Evolutionary conservation across 1,139 yeast species (phyloP), one percentile per base, ranked within the genome.

Genomic region (Scheffersomyces quercinus): DNA sequence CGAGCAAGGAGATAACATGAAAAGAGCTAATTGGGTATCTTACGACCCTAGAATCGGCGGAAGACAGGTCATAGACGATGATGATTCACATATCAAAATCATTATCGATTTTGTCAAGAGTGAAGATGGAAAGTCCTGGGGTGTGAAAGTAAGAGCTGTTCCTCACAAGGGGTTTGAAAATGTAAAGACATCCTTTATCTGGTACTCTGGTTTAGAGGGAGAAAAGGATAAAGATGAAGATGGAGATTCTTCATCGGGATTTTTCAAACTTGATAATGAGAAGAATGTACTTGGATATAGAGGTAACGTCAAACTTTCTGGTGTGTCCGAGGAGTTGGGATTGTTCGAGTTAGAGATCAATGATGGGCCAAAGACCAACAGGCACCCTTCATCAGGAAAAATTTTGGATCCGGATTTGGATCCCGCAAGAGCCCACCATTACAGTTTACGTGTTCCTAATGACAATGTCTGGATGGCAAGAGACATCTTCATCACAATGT

Each of bases 41-140:
- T 93, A 85, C 62, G 98, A 95, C 60, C 93, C 97, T 3, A 75
- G 98, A 51, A 49, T 67, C 24, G 99, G 99, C 29, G 99, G 99
- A 0, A 72, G 79, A 46, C 95, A 93, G 58, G 70, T 79, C 1
- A 83, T 95, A 34, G 70, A 75, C 37, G 99, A 93, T 61, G 63
- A 68, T 20, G 86, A 79, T 35, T 79, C 82, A 50, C 82, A 82
- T 45, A 64, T 90, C 3, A 77, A 79, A 47, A 59, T 95, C 36
- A 76, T 79, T 1, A 82, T 89, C 6, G 88, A 85, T 49, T 88
- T 90, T 62, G 85, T 86, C 30, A 93, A 93, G 65, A 77, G 82
- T 37, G 74, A 67, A 3, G 87, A 83, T 52, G 91, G 88, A 0
- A 78, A 79, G 38, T 79, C 82, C 24, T 90, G 97, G 97, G 95